Evolutionary conservation across 352 stramenopile species (phyloP).

Genomic region (Pythium phragmiticola): DNA sequence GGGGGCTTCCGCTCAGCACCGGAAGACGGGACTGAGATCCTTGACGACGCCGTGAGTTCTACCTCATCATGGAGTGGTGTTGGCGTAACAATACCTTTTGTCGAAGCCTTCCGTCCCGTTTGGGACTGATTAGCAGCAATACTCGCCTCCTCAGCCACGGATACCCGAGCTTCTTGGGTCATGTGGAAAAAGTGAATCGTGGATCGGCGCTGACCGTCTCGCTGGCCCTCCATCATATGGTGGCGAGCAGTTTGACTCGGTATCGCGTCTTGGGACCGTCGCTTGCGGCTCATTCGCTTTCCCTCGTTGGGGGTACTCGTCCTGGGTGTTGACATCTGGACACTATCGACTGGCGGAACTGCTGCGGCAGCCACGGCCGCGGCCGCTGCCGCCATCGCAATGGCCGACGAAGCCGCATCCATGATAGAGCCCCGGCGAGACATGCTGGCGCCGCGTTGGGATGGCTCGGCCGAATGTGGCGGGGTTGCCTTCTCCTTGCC

Average conservation of each 20-base stretch:
- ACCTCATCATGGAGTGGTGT: neutral
- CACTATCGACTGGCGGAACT: neutral
- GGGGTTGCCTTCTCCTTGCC: neutral
- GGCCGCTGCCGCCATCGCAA: conserved; percentile 21
- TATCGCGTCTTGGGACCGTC: conserved; percentile 21
- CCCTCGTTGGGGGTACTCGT: conserved; percentile 4
- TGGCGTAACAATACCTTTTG: neutral
- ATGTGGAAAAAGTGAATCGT: conserved; percentile 13
- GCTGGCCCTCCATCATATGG: neutral
- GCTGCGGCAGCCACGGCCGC: conserved; percentile 16
- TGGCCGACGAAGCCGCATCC: conserved; percentile 11
- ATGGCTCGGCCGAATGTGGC: neutral
- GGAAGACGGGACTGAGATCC: neutral
- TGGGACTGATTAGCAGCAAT: neutral
- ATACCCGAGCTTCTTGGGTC: neutral
- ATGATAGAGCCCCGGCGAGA: conserved; percentile 2
- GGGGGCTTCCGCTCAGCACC: neutral
- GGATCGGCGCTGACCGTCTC: conserved; percentile 4
- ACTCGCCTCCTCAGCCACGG: neutral
- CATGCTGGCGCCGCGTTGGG: neutral
- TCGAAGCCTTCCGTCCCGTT: neutral
- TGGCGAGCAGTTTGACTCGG: neutral
- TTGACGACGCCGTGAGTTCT: neutral
- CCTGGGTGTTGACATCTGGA: neutral
- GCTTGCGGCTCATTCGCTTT: conserved; percentile 3